phyloP scores from a whole-genome alignment of 2,329 filamentous ascomycete species.

The Celoporthe dispersa region DNA sequence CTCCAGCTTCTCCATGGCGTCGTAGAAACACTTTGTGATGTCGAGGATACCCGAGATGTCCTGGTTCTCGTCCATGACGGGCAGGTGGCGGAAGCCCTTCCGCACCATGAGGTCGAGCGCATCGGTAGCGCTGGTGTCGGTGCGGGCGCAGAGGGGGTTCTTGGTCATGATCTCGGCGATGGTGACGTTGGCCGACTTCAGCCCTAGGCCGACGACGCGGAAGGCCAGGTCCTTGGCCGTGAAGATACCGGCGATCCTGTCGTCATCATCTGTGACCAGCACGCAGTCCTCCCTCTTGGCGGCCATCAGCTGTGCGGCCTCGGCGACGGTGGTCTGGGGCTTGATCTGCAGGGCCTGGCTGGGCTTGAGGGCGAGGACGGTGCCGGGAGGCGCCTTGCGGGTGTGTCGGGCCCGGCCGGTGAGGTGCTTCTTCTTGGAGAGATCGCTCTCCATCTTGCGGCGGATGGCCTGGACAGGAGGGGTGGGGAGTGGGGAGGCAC shows the following conservation, averaged over 20 bases:
- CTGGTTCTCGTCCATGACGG: conserved; percentile 99
- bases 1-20: conserved; percentile 99
- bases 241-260: conserved; percentile 97
- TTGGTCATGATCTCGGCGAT: conserved; percentile 99
- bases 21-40: conserved; percentile 99
- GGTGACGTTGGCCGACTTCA: conserved; percentile 86
- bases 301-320: conserved; percentile 98
- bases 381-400: conserved; percentile 93
- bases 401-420: conserved; percentile 79
- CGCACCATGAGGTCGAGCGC: conserved; percentile 97
- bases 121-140: conserved; percentile 97
- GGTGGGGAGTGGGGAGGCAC: background rate
- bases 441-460: conserved; percentile 93
- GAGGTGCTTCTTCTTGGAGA: conserved; percentile 94
- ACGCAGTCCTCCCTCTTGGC: conserved; percentile 98
- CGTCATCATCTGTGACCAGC: conserved; percentile 95
- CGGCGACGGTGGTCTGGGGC: conserved; percentile 88
- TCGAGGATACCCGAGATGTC: conserved; percentile 97
- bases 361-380: conserved; percentile 92
- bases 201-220: conserved; percentile 87
- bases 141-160: conserved; percentile 95
- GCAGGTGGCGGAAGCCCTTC: conserved; percentile 95
- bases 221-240: conserved; percentile 98
- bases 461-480: conserved; percentile 90
- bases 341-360: conserved; percentile 98